These are phyloP conservation scores for Citrus sp. DNA, from an alignment of 345 rosid genomes.

Conservation along the genomic window DNA sequence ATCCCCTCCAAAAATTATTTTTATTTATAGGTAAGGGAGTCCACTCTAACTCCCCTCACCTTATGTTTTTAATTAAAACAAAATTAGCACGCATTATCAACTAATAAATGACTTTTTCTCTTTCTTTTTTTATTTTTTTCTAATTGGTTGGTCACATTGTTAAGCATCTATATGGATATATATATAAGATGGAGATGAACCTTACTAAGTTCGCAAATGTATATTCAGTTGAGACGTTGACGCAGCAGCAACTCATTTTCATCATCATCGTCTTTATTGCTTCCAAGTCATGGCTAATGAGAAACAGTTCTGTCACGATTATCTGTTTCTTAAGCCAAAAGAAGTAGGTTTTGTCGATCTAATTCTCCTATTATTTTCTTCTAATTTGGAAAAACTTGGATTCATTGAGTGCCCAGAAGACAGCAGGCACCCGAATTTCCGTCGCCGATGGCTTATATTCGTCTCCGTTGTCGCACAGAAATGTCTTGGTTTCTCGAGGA, in stretches of 20 bases:
- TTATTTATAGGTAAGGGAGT: no score
- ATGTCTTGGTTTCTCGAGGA: constrained; percentile 22
- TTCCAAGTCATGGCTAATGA: constrained; percentile 5
- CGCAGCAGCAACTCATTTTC: background rate
- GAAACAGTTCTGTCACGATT: constrained; percentile 15
- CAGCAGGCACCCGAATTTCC: constrained; percentile 15
- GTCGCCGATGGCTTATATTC: constrained; percentile 52
- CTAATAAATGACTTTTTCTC: no score
- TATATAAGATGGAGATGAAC: background rate
- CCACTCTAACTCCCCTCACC: no score
- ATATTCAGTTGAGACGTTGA: background rate
- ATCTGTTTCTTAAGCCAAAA: constrained; percentile 33
- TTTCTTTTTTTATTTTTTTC: no score
- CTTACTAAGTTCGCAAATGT: background rate
- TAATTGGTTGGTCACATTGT: no score
- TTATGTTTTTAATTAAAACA: no score
- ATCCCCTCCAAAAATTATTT: no score
- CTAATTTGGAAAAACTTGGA: constrained; percentile 11
- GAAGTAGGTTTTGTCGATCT: constrained; percentile 42
- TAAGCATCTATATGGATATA: background rate
- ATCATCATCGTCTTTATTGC: background rate
- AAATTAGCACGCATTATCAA: no score
- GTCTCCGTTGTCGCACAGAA: constrained; percentile 43
- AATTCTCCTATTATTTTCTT: constrained; percentile 30
- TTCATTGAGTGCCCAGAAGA: constrained; percentile 29